Evolutionary conservation across 2,329 filamentous ascomycete genomes (phyloP).

Genomic region (Dothistroma septosporum): DNA sequence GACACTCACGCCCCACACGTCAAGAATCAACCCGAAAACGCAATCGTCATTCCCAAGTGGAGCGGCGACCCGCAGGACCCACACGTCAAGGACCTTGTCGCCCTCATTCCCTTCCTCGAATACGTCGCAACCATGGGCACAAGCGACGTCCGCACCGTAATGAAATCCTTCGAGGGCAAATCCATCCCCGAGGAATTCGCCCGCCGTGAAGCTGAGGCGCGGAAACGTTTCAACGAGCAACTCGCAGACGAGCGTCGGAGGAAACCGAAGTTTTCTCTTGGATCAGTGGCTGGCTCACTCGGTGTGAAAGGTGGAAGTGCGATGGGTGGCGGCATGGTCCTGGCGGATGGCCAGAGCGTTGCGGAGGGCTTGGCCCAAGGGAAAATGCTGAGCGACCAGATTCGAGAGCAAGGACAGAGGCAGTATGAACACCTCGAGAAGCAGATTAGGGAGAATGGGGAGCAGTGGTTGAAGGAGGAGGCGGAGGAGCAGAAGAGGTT

Average conservation of each 20-base stretch:
- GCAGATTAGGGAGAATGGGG: slow-evolving; percentile 88
- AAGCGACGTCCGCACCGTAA: slow-evolving; percentile 65
- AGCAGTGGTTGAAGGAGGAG: slow-evolving; percentile 94
- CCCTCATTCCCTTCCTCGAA: slow-evolving; percentile 92
- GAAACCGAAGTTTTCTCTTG: slow-evolving; percentile 57
- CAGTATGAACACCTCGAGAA: slow-evolving; percentile 86
- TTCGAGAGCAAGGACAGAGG: slow-evolving; percentile 83
- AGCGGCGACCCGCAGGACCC: slow-evolving; percentile 71
- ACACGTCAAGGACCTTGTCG: slow-evolving; percentile 67
- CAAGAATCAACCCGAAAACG: slow-evolving; percentile 90
- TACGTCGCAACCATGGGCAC: slow-evolving; percentile 94
- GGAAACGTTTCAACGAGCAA: slow-evolving; percentile 78
- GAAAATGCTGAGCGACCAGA: slow-evolving; percentile 95
- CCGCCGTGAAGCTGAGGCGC: slow-evolving; percentile 76
- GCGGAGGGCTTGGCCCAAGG: slow-evolving; percentile 79
- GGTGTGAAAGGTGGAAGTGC: slow-evolving; percentile 69
- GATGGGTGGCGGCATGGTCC: slow-evolving; percentile 54
- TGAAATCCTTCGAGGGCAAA: slow-evolving; percentile 60
- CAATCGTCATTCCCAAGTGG: slow-evolving; percentile 89
- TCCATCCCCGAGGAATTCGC: slow-evolving; percentile 89
- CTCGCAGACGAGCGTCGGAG: slow-evolving; percentile 65
- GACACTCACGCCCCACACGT: slow-evolving; percentile 82
- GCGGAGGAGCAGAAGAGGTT: slow-evolving; percentile 80
- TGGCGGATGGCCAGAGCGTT: slow-evolving; percentile 53
- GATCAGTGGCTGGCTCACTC: slow-evolving; percentile 58